phyloP scores from a whole-genome alignment of 306 rosid genomes.

The Acacia confusa region DNA sequence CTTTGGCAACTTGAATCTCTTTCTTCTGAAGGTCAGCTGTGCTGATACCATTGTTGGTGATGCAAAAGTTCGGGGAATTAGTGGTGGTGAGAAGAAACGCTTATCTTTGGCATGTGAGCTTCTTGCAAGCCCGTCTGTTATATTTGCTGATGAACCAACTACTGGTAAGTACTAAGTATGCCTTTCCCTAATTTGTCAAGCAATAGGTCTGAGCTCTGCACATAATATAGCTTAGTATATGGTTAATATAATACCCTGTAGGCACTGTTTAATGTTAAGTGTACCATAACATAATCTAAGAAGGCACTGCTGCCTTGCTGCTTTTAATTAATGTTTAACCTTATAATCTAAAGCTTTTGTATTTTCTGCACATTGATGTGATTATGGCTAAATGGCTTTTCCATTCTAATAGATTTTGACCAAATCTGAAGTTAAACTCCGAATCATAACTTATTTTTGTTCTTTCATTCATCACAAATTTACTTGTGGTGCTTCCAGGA shows the following conservation, averaged over 20 bases:
- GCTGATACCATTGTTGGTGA: slow-evolving; percentile 91
- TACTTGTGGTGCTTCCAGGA: slow-evolving; percentile 54
- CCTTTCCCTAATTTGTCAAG: slow-evolving; percentile 19
- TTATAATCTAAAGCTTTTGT: background rate
- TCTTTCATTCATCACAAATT: slow-evolving; percentile 19
- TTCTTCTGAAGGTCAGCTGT: slow-evolving; percentile 69
- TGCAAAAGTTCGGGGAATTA: slow-evolving; percentile 91
- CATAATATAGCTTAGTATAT: background rate
- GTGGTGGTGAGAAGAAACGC: slow-evolving; percentile 99
- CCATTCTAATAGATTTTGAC: slow-evolving; percentile 8
- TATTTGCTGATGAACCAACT: slow-evolving; percentile 97
- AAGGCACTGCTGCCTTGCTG: slow-evolving; percentile 1
- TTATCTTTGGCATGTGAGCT: slow-evolving; percentile 92
- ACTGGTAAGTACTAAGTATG: slow-evolving; percentile 56
- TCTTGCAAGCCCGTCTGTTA: slow-evolving; percentile 94
- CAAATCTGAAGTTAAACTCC: background rate
- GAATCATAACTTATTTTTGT: background rate
- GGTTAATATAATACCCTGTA: background rate
- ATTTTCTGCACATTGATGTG: slow-evolving; percentile 1
- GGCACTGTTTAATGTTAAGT: background rate
- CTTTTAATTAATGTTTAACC: background rate
- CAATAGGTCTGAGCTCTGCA: slow-evolving; percentile 12
- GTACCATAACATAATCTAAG: slow-evolving; percentile 9
- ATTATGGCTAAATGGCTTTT: slow-evolving; percentile 19
- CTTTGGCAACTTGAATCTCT: no score